These are phyloP conservation scores for Plasmodium falciparum DNA, from an alignment of 169 alveolate genomes.

Conservation along the genomic window DNA sequence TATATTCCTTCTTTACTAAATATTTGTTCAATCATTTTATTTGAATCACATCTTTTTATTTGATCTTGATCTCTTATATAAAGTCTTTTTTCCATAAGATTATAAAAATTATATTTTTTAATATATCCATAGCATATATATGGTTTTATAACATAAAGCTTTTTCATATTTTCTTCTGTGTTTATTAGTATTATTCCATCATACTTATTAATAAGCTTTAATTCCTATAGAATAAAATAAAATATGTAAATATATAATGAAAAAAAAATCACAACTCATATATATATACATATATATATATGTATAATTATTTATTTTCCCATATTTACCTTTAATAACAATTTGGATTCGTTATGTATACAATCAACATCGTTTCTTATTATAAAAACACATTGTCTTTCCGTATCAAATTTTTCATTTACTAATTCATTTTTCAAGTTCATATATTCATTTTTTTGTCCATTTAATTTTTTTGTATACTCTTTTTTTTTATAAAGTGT, in stretches of 20 bases:
- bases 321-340: conserved; percentile 32
- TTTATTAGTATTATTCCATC: conserved; percentile 36
- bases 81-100: conserved; percentile 48
- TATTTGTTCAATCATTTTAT: conserved; percentile 29
- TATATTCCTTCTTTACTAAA: conserved; percentile 31
- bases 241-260: background rate
- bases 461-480: conserved; percentile 11
- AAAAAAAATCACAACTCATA: background rate
- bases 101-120: conserved; percentile 50
- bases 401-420: conserved; percentile 19
- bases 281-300: background rate
- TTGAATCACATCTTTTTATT: conserved; percentile 42
- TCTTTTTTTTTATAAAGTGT: conserved; percentile 45
- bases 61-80: conserved; percentile 46
- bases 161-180: conserved; percentile 33
- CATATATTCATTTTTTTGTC: conserved; percentile 28
- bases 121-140: conserved; percentile 67
- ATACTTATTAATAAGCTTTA: conserved; percentile 15
- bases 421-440: conserved; percentile 22
- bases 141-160: conserved; percentile 28
- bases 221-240: background rate
- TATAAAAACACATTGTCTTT: conserved; percentile 45
- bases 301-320: background rate
- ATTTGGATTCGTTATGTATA: background rate
- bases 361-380: conserved; percentile 36